phyloP scores from a whole-genome alignment of 331 rosid species.

The Erythrophleum ivorense region DNA sequence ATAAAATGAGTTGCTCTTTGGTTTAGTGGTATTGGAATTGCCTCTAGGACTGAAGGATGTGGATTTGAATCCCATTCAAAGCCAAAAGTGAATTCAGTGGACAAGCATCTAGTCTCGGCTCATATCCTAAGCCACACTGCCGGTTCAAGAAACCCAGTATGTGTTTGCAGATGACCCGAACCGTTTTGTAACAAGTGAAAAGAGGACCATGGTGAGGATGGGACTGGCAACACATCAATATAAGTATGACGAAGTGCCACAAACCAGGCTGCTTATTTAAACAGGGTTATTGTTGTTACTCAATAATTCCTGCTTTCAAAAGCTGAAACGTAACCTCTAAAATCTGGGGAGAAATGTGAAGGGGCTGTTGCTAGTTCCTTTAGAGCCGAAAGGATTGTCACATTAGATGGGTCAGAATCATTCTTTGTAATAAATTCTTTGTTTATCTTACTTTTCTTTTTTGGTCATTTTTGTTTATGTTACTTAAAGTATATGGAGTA shows the following conservation, averaged over 20 bases:
- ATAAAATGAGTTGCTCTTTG: constrained; percentile 32
- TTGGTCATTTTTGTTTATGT: too few species aligned
- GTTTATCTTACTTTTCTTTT: not conserved
- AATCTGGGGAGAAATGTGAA: constrained; percentile 14
- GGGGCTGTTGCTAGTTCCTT: constrained; percentile 29
- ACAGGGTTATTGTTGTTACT: too few species aligned
- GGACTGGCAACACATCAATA: constrained; percentile 13
- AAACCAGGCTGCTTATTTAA: too few species aligned
- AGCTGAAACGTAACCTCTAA: constrained; percentile 9
- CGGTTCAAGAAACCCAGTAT: constrained; percentile 23
- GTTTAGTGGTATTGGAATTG: constrained; percentile 3
- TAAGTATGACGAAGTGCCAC: too few species aligned
- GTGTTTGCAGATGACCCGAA: not conserved
- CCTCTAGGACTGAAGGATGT: constrained; percentile 13
- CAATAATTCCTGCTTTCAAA: constrained; percentile 3
- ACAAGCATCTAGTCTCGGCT: constrained; percentile 8
- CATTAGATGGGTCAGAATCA: constrained; percentile 39
- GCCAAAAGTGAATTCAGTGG: not conserved
- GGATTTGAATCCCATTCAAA: too few species aligned
- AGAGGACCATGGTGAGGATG: constrained; percentile 18
- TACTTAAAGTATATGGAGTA: constrained; percentile 11
- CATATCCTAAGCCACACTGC: not conserved
- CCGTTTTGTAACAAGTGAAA: not conserved
- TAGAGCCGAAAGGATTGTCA: constrained; percentile 24
- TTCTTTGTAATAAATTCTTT: constrained; percentile 42